These are phyloP conservation scores for Trichomonas tenax DNA, from an alignment of 208 protist genomes.

Conservation along the genomic window DNA sequence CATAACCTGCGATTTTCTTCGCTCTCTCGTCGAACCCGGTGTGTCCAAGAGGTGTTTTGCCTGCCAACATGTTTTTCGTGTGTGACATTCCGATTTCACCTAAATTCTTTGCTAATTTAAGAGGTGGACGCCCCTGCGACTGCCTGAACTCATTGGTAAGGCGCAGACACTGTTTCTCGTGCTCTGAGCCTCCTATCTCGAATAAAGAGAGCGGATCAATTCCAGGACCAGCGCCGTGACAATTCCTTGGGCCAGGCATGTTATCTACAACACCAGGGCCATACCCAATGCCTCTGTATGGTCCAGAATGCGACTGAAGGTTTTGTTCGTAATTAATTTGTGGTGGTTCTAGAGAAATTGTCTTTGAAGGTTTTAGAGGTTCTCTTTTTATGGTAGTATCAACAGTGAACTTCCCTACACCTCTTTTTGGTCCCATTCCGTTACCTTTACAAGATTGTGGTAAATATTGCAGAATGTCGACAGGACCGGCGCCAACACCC, in stretches of 20 bases:
- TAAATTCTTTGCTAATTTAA: not conserved
- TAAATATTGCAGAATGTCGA: not conserved
- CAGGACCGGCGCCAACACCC: not conserved
- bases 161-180: not conserved
- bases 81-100: not conserved
- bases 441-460: not conserved
- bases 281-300: not conserved
- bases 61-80: not conserved
- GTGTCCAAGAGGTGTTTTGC: not conserved
- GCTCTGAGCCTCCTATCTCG: not conserved
- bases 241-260: not conserved
- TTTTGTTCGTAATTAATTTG: not conserved
- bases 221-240: not conserved
- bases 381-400: too few species aligned
- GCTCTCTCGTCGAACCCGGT: not conserved
- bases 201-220: not conserved
- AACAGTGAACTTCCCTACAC: not conserved
- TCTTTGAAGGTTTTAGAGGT: not conserved
- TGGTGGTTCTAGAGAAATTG: not conserved
- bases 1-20: not conserved
- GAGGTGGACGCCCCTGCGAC: not conserved
- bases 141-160: not conserved
- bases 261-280: not conserved
- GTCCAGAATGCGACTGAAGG: not conserved
- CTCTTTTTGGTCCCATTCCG: not conserved